Evolutionary conservation across 1,139 yeast genomes (phyloP), one percentile per base, ranked within the genome.

Genomic region (Blastobotrys arbuscula): DNA sequence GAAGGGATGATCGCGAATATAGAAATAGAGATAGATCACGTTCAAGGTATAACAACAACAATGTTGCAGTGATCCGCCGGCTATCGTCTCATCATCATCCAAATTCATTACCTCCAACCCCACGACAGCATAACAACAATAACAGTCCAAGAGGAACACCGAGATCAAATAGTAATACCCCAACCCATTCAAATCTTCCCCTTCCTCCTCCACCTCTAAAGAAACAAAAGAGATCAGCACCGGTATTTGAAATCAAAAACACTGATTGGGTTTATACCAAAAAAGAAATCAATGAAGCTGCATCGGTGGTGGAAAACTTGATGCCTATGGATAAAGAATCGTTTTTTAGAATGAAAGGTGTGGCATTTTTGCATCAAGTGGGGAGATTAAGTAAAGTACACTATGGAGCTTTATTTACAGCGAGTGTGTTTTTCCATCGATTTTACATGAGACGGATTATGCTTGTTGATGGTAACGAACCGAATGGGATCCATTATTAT

Each of bases 371-470:
- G 31, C 68, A 72, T 18, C 69, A 67, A 46, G 72, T 75, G 39
- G 75, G 78, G 34, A 58, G 67, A 36, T 67, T 67, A 48, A 61
- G 77, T 38, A 66, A 72, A 44, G 60, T 77, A 20, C 77, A 80
- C 2, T 67, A 75, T 42, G 69, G 72, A 47, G 73, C 78, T 13
- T 67, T 76, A 1, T 66, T 73, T 53, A 71, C 78, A 1, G 81
- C 81, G 0, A 59, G 76, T n/a, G 66, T 66, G 18, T 73, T 68
- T 52, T 65, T 76, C 48, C 82, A 77, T 52, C 64, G 82, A 47
- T 77, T 75, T 59, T 78, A 75, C 56, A 69, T 74, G 70, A 63
- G 78, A 38, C 62, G 65, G 49, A 69, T 75, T 20, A 54, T 75
- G 40, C 12, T 21, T 16, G 13, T 20, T 4, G 16, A 41, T 19